Base-by-base conservation (phyloP, 495 filamentous ascomycete genomes). In the Opeltia flavorubescens region DNA sequence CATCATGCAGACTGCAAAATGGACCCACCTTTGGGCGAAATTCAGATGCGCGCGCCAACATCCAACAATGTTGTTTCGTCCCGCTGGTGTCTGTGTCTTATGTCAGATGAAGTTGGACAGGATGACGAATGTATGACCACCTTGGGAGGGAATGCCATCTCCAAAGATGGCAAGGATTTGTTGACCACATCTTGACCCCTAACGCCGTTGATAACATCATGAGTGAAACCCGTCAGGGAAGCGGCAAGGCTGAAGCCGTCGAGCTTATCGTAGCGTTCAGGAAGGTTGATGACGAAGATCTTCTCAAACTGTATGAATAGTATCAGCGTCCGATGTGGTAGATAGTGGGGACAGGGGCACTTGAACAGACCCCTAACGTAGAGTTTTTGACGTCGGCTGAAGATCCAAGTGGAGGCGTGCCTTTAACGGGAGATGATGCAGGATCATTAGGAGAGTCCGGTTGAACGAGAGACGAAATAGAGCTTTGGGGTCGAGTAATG, bases 271-370 rank as follows among this genome's bases (percentile, higher is more conserved):
- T 69, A 70, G 9, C 80, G 67, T 18, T 65, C 63, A 4, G 73
- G 72, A 27, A 83, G 61, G 39, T 72, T 76, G 46, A 83, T 71
- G 27, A 76, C 76, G 50, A 76, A 73, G 21, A 83, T 64, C 46
- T 74, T 66, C 41, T 71, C 57, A 50, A 81, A 78, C 76, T 80
- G 33, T 6, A 13, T 7, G n/a, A 11, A 28, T 5, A n/a, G n/a
- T 0, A 35, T 9, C 52, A 23, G 4, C 20, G 18, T 12, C 34
- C 23, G 27, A 31, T 29, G 15, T 23, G 30, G n/a, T 21, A 4
- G 11, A 9, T 17, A 6, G 34, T 6, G 31, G 13, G 20, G 1
- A 6, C 4, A 11, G 17, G 31, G 18, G 12, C 25, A 12, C n/a
- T 1, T 33, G 18, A 24, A 46, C 29, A 6, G 30, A 51, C 49